Conservation (phyloP, 2,329 filamentous ascomycete genomes). For the Fusarium setosum region DNA sequence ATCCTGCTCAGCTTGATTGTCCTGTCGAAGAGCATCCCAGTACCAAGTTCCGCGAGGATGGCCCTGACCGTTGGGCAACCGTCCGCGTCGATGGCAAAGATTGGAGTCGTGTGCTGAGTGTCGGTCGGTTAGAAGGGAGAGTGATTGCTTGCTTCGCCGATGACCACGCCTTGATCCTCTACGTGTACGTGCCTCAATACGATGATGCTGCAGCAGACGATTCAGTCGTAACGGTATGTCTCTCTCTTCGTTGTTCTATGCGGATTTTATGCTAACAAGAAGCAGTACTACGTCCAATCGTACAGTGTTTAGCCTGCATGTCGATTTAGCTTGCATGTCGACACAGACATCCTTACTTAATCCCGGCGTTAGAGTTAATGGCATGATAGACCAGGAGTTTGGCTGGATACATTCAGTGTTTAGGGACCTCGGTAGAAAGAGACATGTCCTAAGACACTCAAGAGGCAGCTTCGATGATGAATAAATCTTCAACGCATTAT, state of each 20-base stretch:
- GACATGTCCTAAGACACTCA: neutral
- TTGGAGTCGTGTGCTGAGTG: conserved; percentile 94
- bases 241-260: conserved; percentile 8
- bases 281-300: conserved; percentile 57
- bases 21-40: conserved; percentile 84
- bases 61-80: conserved; percentile 86
- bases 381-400: conserved; percentile 6
- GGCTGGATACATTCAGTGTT: conserved; percentile 9
- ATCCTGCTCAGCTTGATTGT: conserved; percentile 78
- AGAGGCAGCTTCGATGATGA: no score
- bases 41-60: conserved; percentile 79
- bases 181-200: conserved; percentile 81
- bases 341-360: neutral
- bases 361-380: conserved; percentile 23
- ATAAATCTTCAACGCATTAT: conserved; percentile 33
- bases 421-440: neutral
- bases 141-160: conserved; percentile 93
- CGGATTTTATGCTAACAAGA: conserved; percentile 34
- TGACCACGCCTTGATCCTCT: conserved; percentile 83
- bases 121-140: conserved; percentile 86
- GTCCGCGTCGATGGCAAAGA: conserved; percentile 94
- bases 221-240: conserved; percentile 77
- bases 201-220: conserved; percentile 75
- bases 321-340: neutral
- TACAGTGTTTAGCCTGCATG: conserved; percentile 47